A percentile compares a stretch with the other conserved stretches of the same genome.
phyloP scores from a whole-genome alignment of 768 basidiomycete species.

The Psilocybe tampanensis region DNA sequence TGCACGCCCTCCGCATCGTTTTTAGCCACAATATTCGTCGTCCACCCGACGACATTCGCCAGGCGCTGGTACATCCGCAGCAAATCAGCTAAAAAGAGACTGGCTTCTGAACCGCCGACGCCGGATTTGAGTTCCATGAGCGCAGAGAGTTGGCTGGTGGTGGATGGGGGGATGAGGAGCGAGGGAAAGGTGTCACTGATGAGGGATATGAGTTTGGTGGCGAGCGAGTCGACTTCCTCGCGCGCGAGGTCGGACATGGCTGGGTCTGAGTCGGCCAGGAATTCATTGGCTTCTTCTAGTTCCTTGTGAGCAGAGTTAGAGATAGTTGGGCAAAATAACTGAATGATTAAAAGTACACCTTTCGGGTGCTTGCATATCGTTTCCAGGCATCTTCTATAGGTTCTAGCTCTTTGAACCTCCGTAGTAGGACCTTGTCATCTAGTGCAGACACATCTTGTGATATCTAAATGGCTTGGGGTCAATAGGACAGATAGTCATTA shows the following conservation, averaged over 20 bases:
- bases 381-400: constrained; percentile 71
- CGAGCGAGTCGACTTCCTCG: constrained; percentile 62
- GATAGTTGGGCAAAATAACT: constrained; percentile 1
- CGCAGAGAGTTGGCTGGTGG: constrained; percentile 69
- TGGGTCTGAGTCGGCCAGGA: constrained; percentile 75
- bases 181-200: constrained; percentile 58
- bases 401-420: constrained; percentile 70
- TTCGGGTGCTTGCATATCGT: constrained; percentile 52
- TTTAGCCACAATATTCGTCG: constrained; percentile 56
- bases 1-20: constrained; percentile 57
- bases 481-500: constrained; percentile 4
- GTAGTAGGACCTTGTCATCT: constrained; percentile 60
- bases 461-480: constrained; percentile 35
- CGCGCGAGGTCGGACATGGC: constrained; percentile 73
- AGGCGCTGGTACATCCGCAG: constrained; percentile 81
- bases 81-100: constrained; percentile 78
- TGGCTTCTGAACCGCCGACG: constrained; percentile 89
- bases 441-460: constrained; percentile 54
- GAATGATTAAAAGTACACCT: constrained; percentile 47
- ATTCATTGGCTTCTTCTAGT: constrained; percentile 58
- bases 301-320: constrained; percentile 49
- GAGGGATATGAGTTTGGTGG: constrained; percentile 33
- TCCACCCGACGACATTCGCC: constrained; percentile 61
- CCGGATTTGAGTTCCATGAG: constrained; percentile 92
- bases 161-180: constrained; percentile 73